Evolutionary conservation across 2,329 filamentous ascomycete species (phyloP), one percentile per base, ranked within the genome.

Genomic region (Polytolypa hystricis): DNA sequence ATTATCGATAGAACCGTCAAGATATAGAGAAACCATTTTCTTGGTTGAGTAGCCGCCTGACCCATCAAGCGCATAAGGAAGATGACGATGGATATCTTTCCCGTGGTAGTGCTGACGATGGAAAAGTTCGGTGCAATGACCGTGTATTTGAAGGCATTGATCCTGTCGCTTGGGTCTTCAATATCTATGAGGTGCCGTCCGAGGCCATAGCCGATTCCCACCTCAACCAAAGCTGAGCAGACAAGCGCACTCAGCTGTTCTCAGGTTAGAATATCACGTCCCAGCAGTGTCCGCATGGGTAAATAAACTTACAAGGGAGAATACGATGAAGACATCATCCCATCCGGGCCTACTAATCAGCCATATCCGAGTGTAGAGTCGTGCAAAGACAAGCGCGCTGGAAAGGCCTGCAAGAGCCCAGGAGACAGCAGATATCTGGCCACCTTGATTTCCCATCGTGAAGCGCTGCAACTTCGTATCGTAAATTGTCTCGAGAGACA

Each of bases 271-370:
- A 25, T n/a, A 25, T 7, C 21, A n/a, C 7, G 21, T 25, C 7
- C 21, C n/a, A n/a, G n/a, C n/a, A n/a, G 21, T n/a, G 7, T 25
- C 21, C n/a, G 7, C 21, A 25, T 25, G 7, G 7, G n/a, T 25
- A 25, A 25, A 25, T 20, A 9, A 37, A 32, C 15, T n/a, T n/a
- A 37, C 35, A 25, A 14, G 20, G 10, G 35, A 9, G n/a, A 37
- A 4, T 4, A 37, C 21, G 8, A 37, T 37, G n/a, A 31, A 19
- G 16, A 12, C 15, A 25, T 37, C 35, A 12, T 37, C 35, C 26
- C 28, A 37, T 15, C 35, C 35, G 20, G 18, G 16, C 16, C 31
- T 18, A 25, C 31, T 19, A 16, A 18, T n/a, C 9, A 37, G 15
- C 15, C 12, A 14, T n/a, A 25, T 16, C 19, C 35, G 26, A 7